Evolutionary conservation across 106 monocot genomes (phyloP), one percentile per base, ranked within the genome.

Genomic region (Dioscorea zingiberensis): DNA sequence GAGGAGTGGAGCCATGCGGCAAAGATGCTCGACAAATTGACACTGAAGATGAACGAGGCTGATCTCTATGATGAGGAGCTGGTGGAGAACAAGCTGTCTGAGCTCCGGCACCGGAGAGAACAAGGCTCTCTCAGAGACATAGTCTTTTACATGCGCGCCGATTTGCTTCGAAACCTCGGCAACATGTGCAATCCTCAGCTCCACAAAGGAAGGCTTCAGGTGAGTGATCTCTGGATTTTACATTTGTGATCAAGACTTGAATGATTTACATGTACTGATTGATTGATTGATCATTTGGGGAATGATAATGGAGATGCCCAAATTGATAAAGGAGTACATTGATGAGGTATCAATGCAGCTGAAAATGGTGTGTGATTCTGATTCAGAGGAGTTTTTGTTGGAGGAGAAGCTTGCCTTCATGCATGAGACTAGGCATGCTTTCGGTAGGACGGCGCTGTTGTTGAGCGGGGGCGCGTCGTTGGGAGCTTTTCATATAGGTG

Each of bases 151-250:
- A 92, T 97, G 97, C 81, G 97, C 3, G 83, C 88, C 0, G 97
- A 97, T 74, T 65, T 97, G 68, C 27, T 92, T 44, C 80, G 97
- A 64, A 97, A 91, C 53, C 68, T 92, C 60, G 97, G 97, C 11
- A 88, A 92, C 27, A 92, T 97, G 97, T 97, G 92, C 76, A 97
- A 92, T 45, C 88, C 97, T 13, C 70, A 88, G 55, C 88, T 97
- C 22, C 92, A 97, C 65, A 89, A 82, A 81, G 92, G 82, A n/a
- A 78, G 97, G 67, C 97, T 92, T 67, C 97, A 97, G 85, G 94
- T 95, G 38, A 8, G 10, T 2, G 6, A 38, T 38, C 38, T 38
- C 38, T 38, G 9, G 6, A 6, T 38, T 1, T 38, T 38, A 8
- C 38, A 38, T 10, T 38, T 38, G 38, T 38, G 38, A 38, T 38